Conservation (phyloP, 306 rosid species). For the Inga laurina region DNA sequence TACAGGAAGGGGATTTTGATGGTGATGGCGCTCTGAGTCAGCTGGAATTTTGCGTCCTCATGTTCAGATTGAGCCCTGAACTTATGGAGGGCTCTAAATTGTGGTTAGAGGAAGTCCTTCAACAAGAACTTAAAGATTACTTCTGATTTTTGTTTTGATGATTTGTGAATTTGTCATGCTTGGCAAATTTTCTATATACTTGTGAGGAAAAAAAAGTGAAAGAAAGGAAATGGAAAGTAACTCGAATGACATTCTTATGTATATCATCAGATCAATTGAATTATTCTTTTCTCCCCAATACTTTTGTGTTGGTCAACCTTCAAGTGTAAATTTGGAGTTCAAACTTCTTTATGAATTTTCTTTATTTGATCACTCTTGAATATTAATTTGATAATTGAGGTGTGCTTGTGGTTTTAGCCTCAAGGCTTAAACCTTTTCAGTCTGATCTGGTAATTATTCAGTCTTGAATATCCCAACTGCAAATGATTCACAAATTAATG, state of each 20-base stretch:
- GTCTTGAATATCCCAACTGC: neutral
- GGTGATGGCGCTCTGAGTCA: constrained; percentile 72
- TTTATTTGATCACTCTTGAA: neutral
- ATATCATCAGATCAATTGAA: neutral
- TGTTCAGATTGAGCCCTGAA: constrained; percentile 81
- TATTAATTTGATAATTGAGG: neutral
- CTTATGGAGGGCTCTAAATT: constrained; percentile 61
- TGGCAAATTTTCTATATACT: neutral
- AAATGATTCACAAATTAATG: neutral
- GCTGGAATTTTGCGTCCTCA: constrained; percentile 79
- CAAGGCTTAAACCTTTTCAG: neutral
- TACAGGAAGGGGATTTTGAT: constrained; percentile 67
- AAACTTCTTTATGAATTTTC: neutral
- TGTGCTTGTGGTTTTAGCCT: neutral
- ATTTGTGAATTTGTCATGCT: neutral
- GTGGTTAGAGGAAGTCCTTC: constrained; percentile 57
- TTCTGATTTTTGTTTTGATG: neutral
- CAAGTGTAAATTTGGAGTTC: neutral
- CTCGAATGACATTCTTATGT: neutral
- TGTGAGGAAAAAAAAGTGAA: neutral
- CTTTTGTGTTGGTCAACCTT: neutral
- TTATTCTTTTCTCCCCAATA: neutral
- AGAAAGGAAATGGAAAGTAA: neutral
- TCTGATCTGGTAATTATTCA: neutral
- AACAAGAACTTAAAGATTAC: constrained; percentile 34